Evolutionary conservation across 495 filamentous ascomycete species (phyloP).

Genomic region (Lepraria neglecta): DNA sequence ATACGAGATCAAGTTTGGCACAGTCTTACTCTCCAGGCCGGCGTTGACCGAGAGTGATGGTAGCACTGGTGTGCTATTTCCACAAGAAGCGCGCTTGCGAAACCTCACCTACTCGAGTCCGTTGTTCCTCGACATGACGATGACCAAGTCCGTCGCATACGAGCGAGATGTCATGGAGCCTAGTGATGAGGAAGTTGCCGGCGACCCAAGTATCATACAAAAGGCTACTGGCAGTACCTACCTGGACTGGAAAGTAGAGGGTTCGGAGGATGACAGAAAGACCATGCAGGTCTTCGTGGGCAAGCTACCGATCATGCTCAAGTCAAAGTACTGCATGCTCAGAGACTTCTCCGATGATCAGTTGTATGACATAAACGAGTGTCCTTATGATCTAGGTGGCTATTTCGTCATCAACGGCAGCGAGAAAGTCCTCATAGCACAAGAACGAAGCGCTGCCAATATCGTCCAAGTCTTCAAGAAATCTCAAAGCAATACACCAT

Average conservation of each 20-base stretch:
- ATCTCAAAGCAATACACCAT: conserved; percentile 78
- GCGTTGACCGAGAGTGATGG: conserved; percentile 90
- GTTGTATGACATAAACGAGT: conserved; percentile 84
- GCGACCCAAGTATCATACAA: conserved; percentile 40
- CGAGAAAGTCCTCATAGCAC: conserved; percentile 97
- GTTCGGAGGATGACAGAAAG: conserved; percentile 55
- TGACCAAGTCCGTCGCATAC: conserved; percentile 70
- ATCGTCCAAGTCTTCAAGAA: conserved; percentile 99
- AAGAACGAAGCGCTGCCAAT: conserved; percentile 94
- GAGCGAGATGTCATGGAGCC: conserved; percentile 56
- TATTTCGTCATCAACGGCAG: conserved; percentile 99
- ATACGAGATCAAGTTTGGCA: conserved; percentile 89
- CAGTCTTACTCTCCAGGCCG: conserved; percentile 73
- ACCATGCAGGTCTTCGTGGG: conserved; percentile 75
- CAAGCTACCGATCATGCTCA: conserved; percentile 95
- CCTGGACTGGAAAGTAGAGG: conserved; percentile 47
- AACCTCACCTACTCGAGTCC: conserved; percentile 93
- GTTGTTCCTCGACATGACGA: conserved; percentile 77
- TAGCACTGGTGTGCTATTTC: conserved; percentile 68
- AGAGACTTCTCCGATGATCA: conserved; percentile 71
- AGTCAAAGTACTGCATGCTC: conserved; percentile 86
- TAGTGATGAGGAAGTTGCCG: conserved; percentile 43
- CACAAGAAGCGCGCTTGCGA: conserved; percentile 87
- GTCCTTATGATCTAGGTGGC: conserved; percentile 93
- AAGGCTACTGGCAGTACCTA: conserved; percentile 41